Base-by-base conservation (phyloP, 768 basidiomycete genomes). In the Mycena floridula region DNA sequence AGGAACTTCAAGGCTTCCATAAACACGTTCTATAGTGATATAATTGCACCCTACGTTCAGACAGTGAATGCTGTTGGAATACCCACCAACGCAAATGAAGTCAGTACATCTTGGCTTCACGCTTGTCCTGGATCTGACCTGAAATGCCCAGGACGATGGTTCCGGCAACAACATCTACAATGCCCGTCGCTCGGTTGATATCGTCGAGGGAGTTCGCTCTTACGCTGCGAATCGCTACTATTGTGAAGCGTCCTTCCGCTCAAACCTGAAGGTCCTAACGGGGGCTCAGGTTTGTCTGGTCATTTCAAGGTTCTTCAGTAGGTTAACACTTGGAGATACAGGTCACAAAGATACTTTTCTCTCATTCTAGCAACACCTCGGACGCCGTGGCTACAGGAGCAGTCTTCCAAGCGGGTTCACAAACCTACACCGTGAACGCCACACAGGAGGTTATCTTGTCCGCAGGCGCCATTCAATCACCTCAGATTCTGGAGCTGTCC, bases 381-480 rank as follows among this genome's bases (percentile, higher is more conserved):
- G 66, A 35, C 3, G 32, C 32, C 13, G 32, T 58, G 1, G 74
- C 73, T 2, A 59, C 66, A 12, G 76, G 76, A 4, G 67, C 77
- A 36, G 57, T 70, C 40, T 78, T 76, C 50, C 61, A 55, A 32
- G 64, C 62, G 20, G 61, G 61, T 20, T 55, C 61, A 3, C 65
- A 62, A 5, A 55, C 65, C 5, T 73, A 71, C 52, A 63, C 57
- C 7, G 74, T 69, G 2, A 53, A 50, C 21, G 77, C 74, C 1
- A 61, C 67, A 7, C 61, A 65, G 18, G 77, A 80, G 41, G 74
- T 78, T 35, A 74, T 81, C 48, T 42, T 79, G 5, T 70, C 74
- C 25, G 77, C 74, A 4, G 78, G 78, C n/a, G 70, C 16, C n/a
- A 30, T 11, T n/a, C 27, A 72, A 65, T 65, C 67, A 0, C 64